phyloP scores from a whole-genome alignment of 805 yeast genomes.

The Pichia phayaonensis region DNA sequence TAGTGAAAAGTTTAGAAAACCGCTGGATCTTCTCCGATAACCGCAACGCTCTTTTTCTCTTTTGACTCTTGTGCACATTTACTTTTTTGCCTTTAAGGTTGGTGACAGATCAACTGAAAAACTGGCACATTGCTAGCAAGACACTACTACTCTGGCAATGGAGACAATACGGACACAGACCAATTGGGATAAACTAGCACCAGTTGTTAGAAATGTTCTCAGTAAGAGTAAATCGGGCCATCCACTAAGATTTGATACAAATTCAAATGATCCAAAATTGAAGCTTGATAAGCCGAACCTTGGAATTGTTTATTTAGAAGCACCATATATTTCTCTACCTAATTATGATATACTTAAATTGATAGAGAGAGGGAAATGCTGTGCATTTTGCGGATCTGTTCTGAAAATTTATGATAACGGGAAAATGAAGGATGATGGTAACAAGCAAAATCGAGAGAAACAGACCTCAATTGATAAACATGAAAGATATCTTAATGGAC shows the following conservation, averaged over 20 bases:
- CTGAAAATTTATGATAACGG: conserved; percentile 27
- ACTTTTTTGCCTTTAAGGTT: neutral
- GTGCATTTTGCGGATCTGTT: conserved; percentile 27
- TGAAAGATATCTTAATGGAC: conserved; percentile 23
- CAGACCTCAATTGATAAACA: conserved; percentile 19
- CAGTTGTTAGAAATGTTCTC: conserved; percentile 4
- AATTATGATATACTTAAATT: conserved; percentile 20
- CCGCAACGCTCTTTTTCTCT: neutral
- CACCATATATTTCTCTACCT: conserved; percentile 25
- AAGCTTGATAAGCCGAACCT: conserved; percentile 7
- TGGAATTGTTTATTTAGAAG: conserved; percentile 22
- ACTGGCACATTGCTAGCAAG: neutral
- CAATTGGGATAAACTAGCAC: neutral
- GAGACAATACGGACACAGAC: neutral
- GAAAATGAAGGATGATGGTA: conserved; percentile 16
- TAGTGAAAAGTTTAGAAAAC: no score
- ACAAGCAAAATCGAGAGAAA: conserved; percentile 10
- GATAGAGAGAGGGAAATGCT: conserved; percentile 25
- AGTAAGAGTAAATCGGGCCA: conserved; percentile 8
- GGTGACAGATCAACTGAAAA: neutral
- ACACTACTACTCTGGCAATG: neutral
- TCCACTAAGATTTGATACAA: conserved; percentile 5
- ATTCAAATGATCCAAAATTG: conserved; percentile 2
- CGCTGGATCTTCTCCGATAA: neutral
- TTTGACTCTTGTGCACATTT: neutral